These are phyloP conservation scores for Leucosporidium creatinivorum DNA, from an alignment of 768 basidiomycete species.

Conservation along the genomic window DNA sequence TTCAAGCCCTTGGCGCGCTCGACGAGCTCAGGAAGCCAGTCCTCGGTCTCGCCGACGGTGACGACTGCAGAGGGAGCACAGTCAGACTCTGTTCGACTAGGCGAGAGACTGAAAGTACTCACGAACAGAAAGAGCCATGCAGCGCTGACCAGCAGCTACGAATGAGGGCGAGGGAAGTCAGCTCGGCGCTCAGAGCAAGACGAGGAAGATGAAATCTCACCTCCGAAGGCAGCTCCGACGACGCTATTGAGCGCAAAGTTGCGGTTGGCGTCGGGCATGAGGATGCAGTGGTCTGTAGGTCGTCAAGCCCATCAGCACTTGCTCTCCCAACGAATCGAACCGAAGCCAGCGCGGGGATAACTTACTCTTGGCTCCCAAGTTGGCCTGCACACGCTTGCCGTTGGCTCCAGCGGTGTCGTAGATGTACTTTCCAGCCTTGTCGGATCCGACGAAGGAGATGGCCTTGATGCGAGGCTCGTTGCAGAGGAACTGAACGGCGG, in stretches of 20 bases:
- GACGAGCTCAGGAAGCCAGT: conserved; percentile 80
- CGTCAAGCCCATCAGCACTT: too few species aligned
- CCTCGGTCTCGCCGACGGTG: conserved; percentile 66
- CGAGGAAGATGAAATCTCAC: conserved; percentile 6
- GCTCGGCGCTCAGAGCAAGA: not conserved
- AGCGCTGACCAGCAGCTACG: conserved; percentile 83
- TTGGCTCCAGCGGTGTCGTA: conserved; percentile 76
- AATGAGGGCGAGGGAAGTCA: not conserved
- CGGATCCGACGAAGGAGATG: conserved; percentile 93
- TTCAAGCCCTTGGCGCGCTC: conserved; percentile 71
- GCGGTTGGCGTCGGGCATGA: conserved; percentile 91
- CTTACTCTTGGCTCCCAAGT: conserved; percentile 92
- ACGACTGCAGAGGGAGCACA: conserved; percentile 41
- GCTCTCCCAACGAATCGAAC: too few species aligned
- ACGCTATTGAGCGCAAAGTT: conserved; percentile 82
- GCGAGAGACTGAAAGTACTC: conserved; percentile 34
- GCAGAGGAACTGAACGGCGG: conserved; percentile 84
- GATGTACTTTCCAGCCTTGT: conserved; percentile 86
- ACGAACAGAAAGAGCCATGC: conserved; percentile 94
- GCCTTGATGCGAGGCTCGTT: conserved; percentile 86
- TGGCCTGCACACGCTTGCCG: conserved; percentile 79
- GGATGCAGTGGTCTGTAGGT: conserved; percentile 36
- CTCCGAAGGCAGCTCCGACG: conserved; percentile 90
- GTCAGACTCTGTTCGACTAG: not conserved
- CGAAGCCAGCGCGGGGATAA: not conserved